These are phyloP conservation scores for Talaromyces marneffei DNA, from an alignment of 2,329 filamentous ascomycete genomes.

Conservation along the genomic window DNA sequence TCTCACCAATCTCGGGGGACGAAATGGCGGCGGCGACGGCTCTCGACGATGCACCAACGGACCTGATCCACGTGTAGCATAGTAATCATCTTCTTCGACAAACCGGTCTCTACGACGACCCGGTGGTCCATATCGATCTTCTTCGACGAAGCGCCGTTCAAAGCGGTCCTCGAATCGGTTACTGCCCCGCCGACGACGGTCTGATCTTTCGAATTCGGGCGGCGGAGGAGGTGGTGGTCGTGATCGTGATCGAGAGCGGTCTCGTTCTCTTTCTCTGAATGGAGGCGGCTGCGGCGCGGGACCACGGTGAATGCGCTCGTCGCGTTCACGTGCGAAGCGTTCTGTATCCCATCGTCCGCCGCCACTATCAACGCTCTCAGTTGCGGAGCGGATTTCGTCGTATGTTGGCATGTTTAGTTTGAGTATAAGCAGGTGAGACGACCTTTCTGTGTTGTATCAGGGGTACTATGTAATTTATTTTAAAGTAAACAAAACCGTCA, in stretches of 20 bases:
- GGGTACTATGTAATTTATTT: neutral
- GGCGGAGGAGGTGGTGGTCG: conserved; percentile 11
- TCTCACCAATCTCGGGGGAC: conserved; percentile 64
- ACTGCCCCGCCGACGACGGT: conserved; percentile 1
- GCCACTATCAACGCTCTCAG: conserved; percentile 19
- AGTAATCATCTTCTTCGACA: conserved; percentile 40
- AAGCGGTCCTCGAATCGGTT: conserved; percentile 30
- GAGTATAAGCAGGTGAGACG: neutral
- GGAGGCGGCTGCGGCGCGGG: conserved; percentile 25
- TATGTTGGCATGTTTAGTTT: conserved; percentile 30
- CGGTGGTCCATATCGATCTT: conserved; percentile 41
- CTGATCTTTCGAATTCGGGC: conserved; percentile 3
- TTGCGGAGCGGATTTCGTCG: conserved; percentile 30
- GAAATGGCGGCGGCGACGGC: conserved; percentile 48
- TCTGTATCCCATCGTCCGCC: conserved; percentile 36
- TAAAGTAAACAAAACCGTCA: conserved; percentile 1
- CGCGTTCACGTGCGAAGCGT: conserved; percentile 40
- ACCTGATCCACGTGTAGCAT: conserved; percentile 35
- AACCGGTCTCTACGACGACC: conserved; percentile 33
- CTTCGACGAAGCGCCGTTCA: conserved; percentile 37
- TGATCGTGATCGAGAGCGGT: conserved; percentile 17
- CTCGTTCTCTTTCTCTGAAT: conserved; percentile 5
- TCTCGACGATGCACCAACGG: conserved; percentile 52
- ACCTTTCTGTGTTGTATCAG: too few relatives aligned
- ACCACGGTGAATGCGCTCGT: conserved; percentile 32